Conservation (phyloP, 768 basidiomycete genomes). For the Suillus lakei region DNA sequence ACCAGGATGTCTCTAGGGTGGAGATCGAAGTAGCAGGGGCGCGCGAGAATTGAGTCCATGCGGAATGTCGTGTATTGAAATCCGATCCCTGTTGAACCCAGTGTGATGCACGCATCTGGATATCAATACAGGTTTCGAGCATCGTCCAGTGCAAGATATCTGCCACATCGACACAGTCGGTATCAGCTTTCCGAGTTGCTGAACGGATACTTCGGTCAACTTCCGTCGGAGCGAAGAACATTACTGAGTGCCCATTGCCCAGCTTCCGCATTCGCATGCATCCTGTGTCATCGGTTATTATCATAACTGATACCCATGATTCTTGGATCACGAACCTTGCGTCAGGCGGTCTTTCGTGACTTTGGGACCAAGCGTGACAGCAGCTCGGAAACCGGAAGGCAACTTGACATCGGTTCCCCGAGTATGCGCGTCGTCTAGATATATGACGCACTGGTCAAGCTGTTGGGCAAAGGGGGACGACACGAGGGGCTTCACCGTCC, state of each 20-base stretch:
- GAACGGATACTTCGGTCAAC: constrained; percentile 42
- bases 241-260: constrained; percentile 49
- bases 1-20: constrained; percentile 35
- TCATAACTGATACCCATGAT: not conserved
- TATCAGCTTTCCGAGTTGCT: constrained; percentile 17
- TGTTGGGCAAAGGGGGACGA: not conserved
- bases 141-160: constrained; percentile 52
- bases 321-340: not conserved
- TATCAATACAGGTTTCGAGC: constrained; percentile 47
- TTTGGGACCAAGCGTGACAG: constrained; percentile 53
- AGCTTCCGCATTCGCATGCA: constrained; percentile 60
- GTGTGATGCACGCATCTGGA: constrained; percentile 42
- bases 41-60: constrained; percentile 21
- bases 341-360: constrained; percentile 49
- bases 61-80: constrained; percentile 19
- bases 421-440: not conserved
- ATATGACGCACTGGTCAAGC: not conserved
- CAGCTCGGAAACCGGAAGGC: constrained; percentile 44
- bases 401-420: constrained; percentile 38
- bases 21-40: not conserved
- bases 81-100: constrained; percentile 46
- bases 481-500: not conserved
- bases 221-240: constrained; percentile 51
- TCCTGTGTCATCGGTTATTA: constrained; percentile 30
- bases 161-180: constrained; percentile 12